Evolutionary conservation across 331 rosid genomes (phyloP).

Genomic region (Arachis monticola): DNA sequence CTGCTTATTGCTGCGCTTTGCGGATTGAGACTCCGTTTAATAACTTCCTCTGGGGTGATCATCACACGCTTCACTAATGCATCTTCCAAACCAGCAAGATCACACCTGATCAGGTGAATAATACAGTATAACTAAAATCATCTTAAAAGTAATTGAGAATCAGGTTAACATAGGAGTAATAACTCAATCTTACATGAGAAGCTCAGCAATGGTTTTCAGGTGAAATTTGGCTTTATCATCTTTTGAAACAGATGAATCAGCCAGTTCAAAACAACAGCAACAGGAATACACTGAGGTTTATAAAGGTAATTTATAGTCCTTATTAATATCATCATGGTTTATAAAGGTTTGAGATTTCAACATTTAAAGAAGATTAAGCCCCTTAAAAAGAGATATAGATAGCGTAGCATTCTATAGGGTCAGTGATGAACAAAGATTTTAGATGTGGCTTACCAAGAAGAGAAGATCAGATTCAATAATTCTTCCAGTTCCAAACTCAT

Average conservation of each 20-base stretch:
- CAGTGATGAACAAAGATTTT: too few species aligned
- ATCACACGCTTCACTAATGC: constrained; percentile 97
- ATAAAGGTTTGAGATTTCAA: too few species aligned
- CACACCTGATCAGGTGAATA: constrained; percentile 68
- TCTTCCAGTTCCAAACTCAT: too few species aligned
- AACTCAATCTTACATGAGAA: constrained; percentile 72
- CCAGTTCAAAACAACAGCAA: too few species aligned
- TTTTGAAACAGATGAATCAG: constrained; percentile 92
- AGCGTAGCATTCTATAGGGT: too few species aligned
- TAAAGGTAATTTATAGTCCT: too few species aligned
- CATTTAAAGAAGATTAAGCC: too few species aligned
- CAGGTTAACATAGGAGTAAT: constrained; percentile 23
- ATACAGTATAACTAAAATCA: constrained; percentile 28
- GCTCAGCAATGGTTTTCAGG: constrained; percentile 84
- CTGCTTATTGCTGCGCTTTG: constrained; percentile 89
- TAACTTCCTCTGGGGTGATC: constrained; percentile 99
- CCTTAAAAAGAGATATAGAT: too few species aligned
- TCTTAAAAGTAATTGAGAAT: constrained; percentile 31
- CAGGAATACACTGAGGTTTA: too few species aligned
- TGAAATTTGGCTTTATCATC: constrained; percentile 87
- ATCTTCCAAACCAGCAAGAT: constrained; percentile 75
- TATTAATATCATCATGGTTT: too few species aligned
- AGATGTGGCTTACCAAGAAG: too few species aligned
- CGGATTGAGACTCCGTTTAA: constrained; percentile 96
- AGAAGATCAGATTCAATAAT: too few species aligned